Evolutionary conservation across 768 basidiomycete species (phyloP), one percentile per base, ranked within the genome.

Genomic region (Clavaria fumosa): DNA sequence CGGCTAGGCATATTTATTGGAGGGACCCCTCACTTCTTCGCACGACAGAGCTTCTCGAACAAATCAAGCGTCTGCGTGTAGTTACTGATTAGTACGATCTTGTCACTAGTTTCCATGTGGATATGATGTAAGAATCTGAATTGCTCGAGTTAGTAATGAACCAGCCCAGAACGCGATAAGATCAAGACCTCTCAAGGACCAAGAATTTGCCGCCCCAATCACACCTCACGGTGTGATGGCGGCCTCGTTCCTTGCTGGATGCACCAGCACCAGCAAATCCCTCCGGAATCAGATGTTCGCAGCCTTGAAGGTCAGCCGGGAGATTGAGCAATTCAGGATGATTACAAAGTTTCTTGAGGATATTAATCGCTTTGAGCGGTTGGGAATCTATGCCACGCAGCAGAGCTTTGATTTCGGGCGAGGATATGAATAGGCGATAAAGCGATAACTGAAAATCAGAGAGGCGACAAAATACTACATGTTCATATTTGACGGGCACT

Each of bases 401-500:
- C 1, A 95, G 61, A 10, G 84, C 81, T 51, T 85, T 84, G 48
- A 93, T 93, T 50, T 88, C 88, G 5, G 88, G 86, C 1, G 89
- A 93, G 3, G 77, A 78, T 43, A 93, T 91, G 52, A 96, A 96
- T 21, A 85, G 66, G 34, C 77, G 76, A 52, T 96, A 96, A 2
- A 96, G 62, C 5, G 82, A 63, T 10, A 85, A 59, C 48, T 96
- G 90, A 47, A 95, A 76, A 11, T 78, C 65, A 2, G 85, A 88
- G 3, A 84, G 69, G 28, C 72, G 68, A 53, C 90, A 96, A 58
- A 95, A 96, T 0, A 96, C 90, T 43, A 96, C 83, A 42, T 96
- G 89, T 54, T 97, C 95, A 60, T 97, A 97, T 56, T 99, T 99
- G 60, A 99, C 88, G 6, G 95, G 95, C 20, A 99, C 93, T 97